Evolutionary conservation across 768 basidiomycete genomes (phyloP), one percentile per base, ranked within the genome.

Genomic region (Phylloporus sp.): DNA sequence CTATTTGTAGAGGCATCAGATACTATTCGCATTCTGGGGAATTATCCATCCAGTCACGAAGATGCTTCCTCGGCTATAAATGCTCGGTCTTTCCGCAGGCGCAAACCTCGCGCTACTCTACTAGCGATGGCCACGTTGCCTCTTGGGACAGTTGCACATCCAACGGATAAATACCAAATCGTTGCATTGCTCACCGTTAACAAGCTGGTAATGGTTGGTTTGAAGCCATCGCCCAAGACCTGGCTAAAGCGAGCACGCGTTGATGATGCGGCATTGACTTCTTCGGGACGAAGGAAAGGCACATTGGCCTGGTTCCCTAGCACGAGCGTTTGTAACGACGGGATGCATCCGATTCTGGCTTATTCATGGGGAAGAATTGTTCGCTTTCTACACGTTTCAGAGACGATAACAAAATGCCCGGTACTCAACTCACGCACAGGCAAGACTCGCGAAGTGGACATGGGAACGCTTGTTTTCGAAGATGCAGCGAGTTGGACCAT

Each of bases 1-100:
- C 76, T 98, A 13, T 97, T 97, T 58, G 86, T 99, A 6, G 95
- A 97, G 41, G 94, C 95, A 12, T 85, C 90, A 15, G 97, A 99
- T 66, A 91, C 91, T 29, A 78, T 98, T 40, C 85, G 97, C 16
- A 91, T 99, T 47, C 77, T 98, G 2, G 97, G 97, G 1, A 90
- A 87, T 61, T 95, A 97, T 62, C 88, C 90, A 24, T 47, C 52
- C 27, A 28, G 28, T 24, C 35, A 48, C 18, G 55, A 38, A 26
- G 40, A 36, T 40, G 16, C 45, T 6, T 4, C 51, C 18, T 52
- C 47, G 47, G 60, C 56, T 38, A 36, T 62, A n/a, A 56, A 57
- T 2, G 40, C 57, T 23, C 66, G 70, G 20, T 59, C 57, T 35
- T 70, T 72, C 53, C 74, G 74, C 44, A 77, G 75, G 36, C 77